Evolutionary conservation across 2,329 filamentous ascomycete species (phyloP), one percentile per base, ranked within the genome.

Genomic region (Coccinonectria pachysandricola): DNA sequence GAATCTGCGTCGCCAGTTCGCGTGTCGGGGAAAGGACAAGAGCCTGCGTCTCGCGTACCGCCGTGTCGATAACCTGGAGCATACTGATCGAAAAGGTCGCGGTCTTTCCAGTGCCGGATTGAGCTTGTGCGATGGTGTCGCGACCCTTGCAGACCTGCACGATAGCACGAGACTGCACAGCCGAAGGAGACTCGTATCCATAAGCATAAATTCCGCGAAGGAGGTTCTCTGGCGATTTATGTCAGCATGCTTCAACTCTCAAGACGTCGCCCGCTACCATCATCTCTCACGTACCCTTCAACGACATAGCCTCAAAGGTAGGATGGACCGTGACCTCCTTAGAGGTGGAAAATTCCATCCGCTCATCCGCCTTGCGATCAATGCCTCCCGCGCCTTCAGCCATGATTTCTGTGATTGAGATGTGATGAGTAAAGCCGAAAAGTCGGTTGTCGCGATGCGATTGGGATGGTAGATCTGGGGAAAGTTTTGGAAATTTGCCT

Each of bases 71-170:
- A 49, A 93, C 83, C 56, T 95, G 87, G 24, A 95, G 78, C 63
- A 93, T 92, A 55, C 82, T 91, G 59, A 95, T 94, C 25, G 86
- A 88, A 60, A 95, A 95, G 18, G 87, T 95, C 16, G 87, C 87
- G 3, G 87, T 95, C 68, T 95, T 95, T 66, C 87, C 87, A 27
- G 87, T 95, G 59, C 87, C 87, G 23, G 88, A 95, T 59, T 96
- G 91, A 12, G 91, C 91, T 55, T 98, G 91, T 11, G 91, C 91
- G 52, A 98, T 98, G 37, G 91, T 96, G 58, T 98, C 91, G 60
- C 91, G 85, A 40, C 91, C 91, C 62, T 96, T 96, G 75, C 91
- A 98, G 50, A 98, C 83, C 62, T 96, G 91, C 25, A 98, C 91
- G 51, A 98, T 98, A 27, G 91, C 91, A 52, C 91, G 84, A 42